Evolutionary conservation across 1,284 basidiomycete species (phyloP), one percentile per base, ranked within the genome.

Genomic region (Tilletia walkeri): DNA sequence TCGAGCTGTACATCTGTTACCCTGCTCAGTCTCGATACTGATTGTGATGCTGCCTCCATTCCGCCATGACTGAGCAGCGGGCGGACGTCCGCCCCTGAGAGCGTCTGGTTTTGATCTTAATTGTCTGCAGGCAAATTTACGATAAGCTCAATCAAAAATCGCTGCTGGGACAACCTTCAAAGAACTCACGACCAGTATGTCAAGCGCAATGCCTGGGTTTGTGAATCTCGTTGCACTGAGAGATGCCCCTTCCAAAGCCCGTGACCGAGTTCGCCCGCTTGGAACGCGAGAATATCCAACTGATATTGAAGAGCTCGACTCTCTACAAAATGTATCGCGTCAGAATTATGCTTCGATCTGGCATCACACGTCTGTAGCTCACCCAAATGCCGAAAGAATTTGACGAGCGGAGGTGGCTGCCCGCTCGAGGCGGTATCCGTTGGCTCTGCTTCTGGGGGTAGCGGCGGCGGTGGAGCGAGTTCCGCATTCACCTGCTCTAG

Each of bases 211-310:
- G 59, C 59, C n/a, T 63, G 59, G 16, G 59, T 38, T 39, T 63
- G 30, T 5, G 34, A 24, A 63, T 63, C 59, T 4, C 59, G 59
- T 38, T 63, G 36, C 12, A 63, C 59, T 3, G 38, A 10, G 34
- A 63, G 30, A 39, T 63, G 30, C 36, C 59, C 59, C 12, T 38
- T 63, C 59, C 59, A 63, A 36, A 36, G 14, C 39, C 36, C 34
- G 36, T 63, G 30, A 39, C 59, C 67, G 12, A 81, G 72, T 48
- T 79, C 75, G 59, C 75, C 70, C 0, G 78, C 75, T 66, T 83
- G 82, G 38, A 75, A 75, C 20, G 77, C 70, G 36, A 83, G 65
- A 49, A 82, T 82, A 59, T 80, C 77, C 50, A 83, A 73, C 68
- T 79, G 81, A 41, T 82, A 80, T 45, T 80, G 74, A 9, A 82